Percentiles rank a stretch among this genome's conserved stretches.
phyloP scores from a whole-genome alignment of 495 filamentous ascomycete species.

The Lophiostoma macrostomum region DNA sequence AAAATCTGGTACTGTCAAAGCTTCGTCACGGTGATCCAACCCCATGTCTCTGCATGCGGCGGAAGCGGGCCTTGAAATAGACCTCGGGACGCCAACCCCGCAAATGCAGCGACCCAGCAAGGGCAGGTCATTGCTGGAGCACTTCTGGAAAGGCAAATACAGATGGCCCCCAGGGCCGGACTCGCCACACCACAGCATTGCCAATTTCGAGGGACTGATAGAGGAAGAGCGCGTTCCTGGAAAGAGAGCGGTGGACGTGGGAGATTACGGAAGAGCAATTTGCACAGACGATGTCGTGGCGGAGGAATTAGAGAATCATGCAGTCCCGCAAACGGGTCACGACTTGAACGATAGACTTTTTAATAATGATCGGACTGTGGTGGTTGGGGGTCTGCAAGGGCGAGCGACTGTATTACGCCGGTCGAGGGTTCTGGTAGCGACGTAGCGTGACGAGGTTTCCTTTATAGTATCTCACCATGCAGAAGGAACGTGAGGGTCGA shows the following conservation, averaged over 20 bases:
- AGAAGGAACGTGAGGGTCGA: conserved; percentile 11
- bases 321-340: not conserved
- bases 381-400: not conserved
- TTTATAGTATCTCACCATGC: conserved; percentile 29
- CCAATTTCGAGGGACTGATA: conserved; percentile 12
- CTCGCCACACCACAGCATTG: conserved; percentile 11
- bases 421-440: conserved; percentile 26
- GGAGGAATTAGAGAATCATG: conserved; percentile 2
- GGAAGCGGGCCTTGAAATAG: conserved; percentile 15
- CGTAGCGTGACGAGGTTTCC: conserved; percentile 26
- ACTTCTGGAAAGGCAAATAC: conserved; percentile 20
- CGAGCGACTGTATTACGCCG: conserved; percentile 19
- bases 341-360: too few species aligned
- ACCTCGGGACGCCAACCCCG: conserved; percentile 20
- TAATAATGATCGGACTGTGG: too few species aligned
- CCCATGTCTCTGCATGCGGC: conserved; percentile 16
- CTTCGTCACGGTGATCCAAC: conserved; percentile 9
- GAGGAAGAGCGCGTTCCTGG: conserved; percentile 13
- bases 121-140: conserved; percentile 11
- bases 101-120: conserved; percentile 18
- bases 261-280: conserved; percentile 6
- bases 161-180: conserved; percentile 1
- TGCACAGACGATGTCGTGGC: not conserved
- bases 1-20: conserved; percentile 1
- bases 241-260: conserved; percentile 3